A percentile compares a stretch with the other conserved stretches of the same genome.
phyloP scores from a whole-genome alignment of 2,329 filamentous ascomycete genomes.

The Trichophyton schoenleinii region DNA sequence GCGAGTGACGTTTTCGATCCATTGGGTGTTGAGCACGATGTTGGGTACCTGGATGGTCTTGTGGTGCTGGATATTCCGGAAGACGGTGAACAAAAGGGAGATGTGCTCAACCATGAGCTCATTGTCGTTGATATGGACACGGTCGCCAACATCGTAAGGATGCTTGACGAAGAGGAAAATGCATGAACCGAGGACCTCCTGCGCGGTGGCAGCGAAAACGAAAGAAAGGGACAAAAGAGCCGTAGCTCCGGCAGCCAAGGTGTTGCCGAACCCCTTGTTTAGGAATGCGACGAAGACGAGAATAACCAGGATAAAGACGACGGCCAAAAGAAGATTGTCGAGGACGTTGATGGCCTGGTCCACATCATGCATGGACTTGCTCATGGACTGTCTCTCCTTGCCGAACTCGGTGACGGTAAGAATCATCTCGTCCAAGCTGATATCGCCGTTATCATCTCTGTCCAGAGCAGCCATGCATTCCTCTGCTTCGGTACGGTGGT shows the following conservation, averaged over 20 bases:
- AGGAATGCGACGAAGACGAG: constrained; percentile 88
- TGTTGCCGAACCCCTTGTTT: constrained; percentile 71
- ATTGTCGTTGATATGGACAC: constrained; percentile 62
- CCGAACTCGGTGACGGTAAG: constrained; percentile 73
- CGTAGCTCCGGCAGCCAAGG: constrained; percentile 79
- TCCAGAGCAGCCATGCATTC: constrained; percentile 75
- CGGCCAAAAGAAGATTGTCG: constrained; percentile 69
- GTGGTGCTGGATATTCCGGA: constrained; percentile 69
- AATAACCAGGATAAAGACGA: constrained; percentile 68
- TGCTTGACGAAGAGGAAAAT: constrained; percentile 97
- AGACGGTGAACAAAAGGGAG: constrained; percentile 83
- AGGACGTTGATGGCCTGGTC: constrained; percentile 86
- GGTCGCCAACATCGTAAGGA: constrained; percentile 89
- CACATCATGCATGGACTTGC: constrained; percentile 92
- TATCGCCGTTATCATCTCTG: constrained; percentile 79
- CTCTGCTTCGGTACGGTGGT: constrained; percentile 64
- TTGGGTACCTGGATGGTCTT: constrained; percentile 78
- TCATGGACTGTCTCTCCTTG: constrained; percentile 75
- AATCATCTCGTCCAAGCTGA: constrained; percentile 91
- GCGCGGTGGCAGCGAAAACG: constrained; percentile 79
- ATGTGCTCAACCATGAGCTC: constrained; percentile 83
- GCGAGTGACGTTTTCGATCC: constrained; percentile 87
- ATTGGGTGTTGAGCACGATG: constrained; percentile 79
- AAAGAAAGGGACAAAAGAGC: constrained; percentile 92
- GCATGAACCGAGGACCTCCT: constrained; percentile 94